Conservation (phyloP, 1,284 basidiomycete genomes). For the Coniferiporia sulphurascens region DNA sequence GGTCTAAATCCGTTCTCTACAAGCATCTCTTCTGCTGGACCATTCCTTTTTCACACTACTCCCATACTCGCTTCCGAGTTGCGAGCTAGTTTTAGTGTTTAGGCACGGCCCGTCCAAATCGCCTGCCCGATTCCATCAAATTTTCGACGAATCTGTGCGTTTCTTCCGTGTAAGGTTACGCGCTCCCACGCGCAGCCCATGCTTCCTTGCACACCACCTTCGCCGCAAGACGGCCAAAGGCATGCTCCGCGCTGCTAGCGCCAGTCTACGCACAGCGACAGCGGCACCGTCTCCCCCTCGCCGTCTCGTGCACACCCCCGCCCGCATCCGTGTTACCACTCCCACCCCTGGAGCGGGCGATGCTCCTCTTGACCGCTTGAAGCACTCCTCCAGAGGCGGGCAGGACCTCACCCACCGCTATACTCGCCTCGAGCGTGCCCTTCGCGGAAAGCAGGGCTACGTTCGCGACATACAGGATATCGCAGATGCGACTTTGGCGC, state of each 20-base stretch:
- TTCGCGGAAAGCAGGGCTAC: constrained; percentile 42
- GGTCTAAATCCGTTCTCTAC: too few relatives aligned
- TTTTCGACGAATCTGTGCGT: too few relatives aligned
- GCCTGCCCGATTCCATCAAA: too few relatives aligned
- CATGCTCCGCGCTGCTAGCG: neutral
- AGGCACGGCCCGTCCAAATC: too few relatives aligned
- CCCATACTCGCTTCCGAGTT: too few relatives aligned
- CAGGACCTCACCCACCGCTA: constrained; percentile 51
- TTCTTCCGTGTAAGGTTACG: too few relatives aligned
- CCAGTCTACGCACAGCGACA: neutral
- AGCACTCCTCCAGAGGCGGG: constrained; percentile 30
- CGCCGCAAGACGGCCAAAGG: neutral
- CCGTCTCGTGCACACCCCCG: neutral
- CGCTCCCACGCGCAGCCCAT: too few relatives aligned
- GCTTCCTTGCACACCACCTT: too few relatives aligned
- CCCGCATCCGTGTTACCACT: neutral
- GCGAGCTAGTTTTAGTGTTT: too few relatives aligned
- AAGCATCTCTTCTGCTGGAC: too few relatives aligned
- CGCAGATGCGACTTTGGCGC: neutral
- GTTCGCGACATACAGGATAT: constrained; percentile 29
- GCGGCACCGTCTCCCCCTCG: neutral
- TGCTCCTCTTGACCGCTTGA: constrained; percentile 8
- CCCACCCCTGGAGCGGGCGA: neutral
- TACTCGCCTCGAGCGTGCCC: constrained; percentile 46
- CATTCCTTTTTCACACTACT: too few relatives aligned